Percentiles rank a stretch among this genome's conserved stretches.
These are phyloP conservation scores for Boletales sp. DNA, from an alignment of 768 basidiomycete genomes.

Conservation along the genomic window DNA sequence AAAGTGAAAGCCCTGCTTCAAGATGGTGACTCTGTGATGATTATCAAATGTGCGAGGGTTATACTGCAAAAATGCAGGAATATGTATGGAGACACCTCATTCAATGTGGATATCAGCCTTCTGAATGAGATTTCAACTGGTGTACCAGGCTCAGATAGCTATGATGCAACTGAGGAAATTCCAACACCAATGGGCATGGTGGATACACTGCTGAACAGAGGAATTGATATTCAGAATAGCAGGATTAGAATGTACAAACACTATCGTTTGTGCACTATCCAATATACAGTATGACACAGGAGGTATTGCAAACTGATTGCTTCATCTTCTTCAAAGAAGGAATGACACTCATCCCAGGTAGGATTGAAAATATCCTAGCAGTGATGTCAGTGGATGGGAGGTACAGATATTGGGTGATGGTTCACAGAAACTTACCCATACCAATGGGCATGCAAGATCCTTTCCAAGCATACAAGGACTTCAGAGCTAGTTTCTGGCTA, in stretches of 20 bases:
- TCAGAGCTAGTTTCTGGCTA: constrained; percentile 2
- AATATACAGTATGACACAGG: constrained; percentile 2
- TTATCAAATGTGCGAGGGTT: too few species aligned
- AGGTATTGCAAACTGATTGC: not conserved
- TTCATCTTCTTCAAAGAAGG: constrained; percentile 1
- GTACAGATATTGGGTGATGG: not conserved
- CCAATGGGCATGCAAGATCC: not conserved
- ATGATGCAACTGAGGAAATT: not conserved
- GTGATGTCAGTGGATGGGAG: not conserved
- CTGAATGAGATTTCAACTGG: not conserved
- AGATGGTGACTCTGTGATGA: too few species aligned
- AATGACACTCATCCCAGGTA: not conserved
- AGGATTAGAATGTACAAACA: too few species aligned
- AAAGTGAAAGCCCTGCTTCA: too few species aligned
- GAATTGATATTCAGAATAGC: not conserved
- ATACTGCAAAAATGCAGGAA: too few species aligned
- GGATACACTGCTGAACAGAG: not conserved
- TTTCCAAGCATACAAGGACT: constrained; percentile 4
- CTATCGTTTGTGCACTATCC: not conserved
- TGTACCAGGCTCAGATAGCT: not conserved
- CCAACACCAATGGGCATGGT: not conserved
- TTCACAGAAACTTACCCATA: constrained; percentile 1
- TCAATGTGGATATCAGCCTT: not conserved
- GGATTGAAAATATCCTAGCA: constrained; percentile 4
- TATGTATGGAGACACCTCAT: not conserved